A percentile compares a stretch with the other conserved stretches of the same genome.
Conservation (phyloP, 768 basidiomycete species). For the Rhizopogon roseolus region DNA sequence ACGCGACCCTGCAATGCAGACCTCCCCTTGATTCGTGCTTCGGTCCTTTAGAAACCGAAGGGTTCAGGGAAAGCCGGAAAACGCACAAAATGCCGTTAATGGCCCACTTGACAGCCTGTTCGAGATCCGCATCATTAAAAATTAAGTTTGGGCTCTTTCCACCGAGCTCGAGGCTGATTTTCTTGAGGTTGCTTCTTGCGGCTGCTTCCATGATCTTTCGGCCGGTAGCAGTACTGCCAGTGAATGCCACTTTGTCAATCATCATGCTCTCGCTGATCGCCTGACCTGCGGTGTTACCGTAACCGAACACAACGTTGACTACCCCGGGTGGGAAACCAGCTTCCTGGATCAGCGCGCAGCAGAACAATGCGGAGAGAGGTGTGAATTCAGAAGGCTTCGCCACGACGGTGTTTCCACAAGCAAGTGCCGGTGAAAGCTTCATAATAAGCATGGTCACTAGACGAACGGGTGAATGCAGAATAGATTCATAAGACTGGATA, state of each 20-base stretch:
- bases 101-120: constrained; percentile 66
- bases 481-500: background rate
- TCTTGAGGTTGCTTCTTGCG: constrained; percentile 79
- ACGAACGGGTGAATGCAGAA: background rate
- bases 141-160: constrained; percentile 48
- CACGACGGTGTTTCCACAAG: constrained; percentile 72
- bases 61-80: no score
- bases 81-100: constrained; percentile 70
- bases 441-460: constrained; percentile 58
- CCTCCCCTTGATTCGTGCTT: constrained; percentile 74
- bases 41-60: background rate
- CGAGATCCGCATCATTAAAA: constrained; percentile 42
- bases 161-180: constrained; percentile 55
- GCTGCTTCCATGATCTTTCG: constrained; percentile 78
- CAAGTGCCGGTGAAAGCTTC: constrained; percentile 77
- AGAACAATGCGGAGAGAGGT: constrained; percentile 56
- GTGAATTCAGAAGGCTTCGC: constrained; percentile 84
- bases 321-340: constrained; percentile 78
- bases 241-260: constrained; percentile 80
- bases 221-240: constrained; percentile 78
- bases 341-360: constrained; percentile 49
- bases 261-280: constrained; percentile 64
- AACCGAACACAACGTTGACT: constrained; percentile 72
- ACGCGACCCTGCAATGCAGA: constrained; percentile 77
- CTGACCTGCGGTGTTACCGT: constrained; percentile 64